These are phyloP conservation scores for Ophiosphaerella korrae DNA, from an alignment of 2,329 filamentous ascomycete genomes.

Conservation along the genomic window DNA sequence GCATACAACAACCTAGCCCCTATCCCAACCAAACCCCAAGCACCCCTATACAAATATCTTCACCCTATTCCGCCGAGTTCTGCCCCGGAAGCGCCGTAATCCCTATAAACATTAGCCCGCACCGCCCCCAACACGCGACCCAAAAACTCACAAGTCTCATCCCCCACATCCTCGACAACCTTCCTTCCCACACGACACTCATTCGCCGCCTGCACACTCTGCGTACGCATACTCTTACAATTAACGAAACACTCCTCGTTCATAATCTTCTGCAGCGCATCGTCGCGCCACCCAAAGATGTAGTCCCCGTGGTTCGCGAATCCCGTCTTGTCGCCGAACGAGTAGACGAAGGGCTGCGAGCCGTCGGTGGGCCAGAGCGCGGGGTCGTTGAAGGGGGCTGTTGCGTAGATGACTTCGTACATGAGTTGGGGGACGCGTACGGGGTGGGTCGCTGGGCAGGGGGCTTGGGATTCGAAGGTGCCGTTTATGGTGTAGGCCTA, in stretches of 20 bases:
- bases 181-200: conserved; percentile 53
- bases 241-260: conserved; percentile 46
- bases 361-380: conserved; percentile 29
- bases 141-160: conserved; percentile 18
- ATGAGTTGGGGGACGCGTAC: conserved; percentile 30
- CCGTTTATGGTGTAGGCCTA: conserved; percentile 23
- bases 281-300: conserved; percentile 59
- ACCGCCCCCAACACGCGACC: not conserved
- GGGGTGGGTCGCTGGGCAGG: conserved; percentile 58
- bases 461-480: conserved; percentile 48
- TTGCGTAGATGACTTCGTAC: conserved; percentile 42
- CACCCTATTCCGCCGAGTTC: too few species aligned
- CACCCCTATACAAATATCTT: too few species aligned
- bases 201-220: conserved; percentile 54
- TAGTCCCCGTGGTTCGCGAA: conserved; percentile 59
- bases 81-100: conserved; percentile 4
- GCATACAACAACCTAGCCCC: too few species aligned
- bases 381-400: conserved; percentile 39
- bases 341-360: conserved; percentile 41
- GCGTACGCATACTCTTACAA: conserved; percentile 52
- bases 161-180: conserved; percentile 56
- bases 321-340: conserved; percentile 49
- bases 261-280: conserved; percentile 52
- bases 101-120: not conserved
- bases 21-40: too few species aligned